These are phyloP conservation scores for Chlamydomonas schloesseri DNA, from an alignment of 139 green algal species.

Conservation along the genomic window DNA sequence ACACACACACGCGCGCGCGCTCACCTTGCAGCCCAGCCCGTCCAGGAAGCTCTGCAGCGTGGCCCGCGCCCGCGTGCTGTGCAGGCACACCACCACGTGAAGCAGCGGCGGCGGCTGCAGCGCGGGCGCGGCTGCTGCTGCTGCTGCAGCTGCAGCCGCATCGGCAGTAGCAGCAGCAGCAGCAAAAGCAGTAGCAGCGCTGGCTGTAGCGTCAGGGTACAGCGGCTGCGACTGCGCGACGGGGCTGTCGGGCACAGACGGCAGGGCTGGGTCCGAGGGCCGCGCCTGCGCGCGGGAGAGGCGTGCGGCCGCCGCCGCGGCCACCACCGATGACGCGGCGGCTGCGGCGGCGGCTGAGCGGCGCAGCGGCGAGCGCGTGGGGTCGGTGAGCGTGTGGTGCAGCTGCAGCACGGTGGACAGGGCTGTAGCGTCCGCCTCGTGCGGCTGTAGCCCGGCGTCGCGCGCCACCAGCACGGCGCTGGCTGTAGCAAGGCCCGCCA, in stretches of 20 bases:
- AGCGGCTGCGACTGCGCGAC: too few relatives aligned
- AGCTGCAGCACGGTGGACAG: conserved; percentile 30
- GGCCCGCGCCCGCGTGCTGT: conserved; percentile 3
- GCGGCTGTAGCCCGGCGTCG: neutral
- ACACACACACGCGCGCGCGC: neutral
- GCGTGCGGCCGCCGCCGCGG: neutral
- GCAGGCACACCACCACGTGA: conserved; percentile 35
- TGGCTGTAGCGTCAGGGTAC: too few relatives aligned
- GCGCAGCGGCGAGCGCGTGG: conserved; percentile 30
- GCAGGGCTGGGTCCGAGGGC: neutral
- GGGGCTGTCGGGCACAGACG: neutral
- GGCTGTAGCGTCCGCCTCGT: conserved; percentile 20
- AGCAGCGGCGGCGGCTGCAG: neutral
- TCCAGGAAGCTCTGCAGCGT: conserved; percentile 8
- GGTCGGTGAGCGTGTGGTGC: conserved; percentile 29
- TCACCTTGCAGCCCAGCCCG: neutral
- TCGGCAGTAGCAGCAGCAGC: neutral
- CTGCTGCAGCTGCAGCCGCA: neutral
- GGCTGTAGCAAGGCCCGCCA: neutral
- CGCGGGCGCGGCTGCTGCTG: neutral
- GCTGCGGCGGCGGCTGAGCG: neutral
- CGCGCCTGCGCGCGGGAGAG: neutral
- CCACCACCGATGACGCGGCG: neutral
- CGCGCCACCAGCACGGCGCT: conserved; percentile 17
- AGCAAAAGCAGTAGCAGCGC: too few relatives aligned